These are phyloP conservation scores for Candida takata DNA, from an alignment of 805 yeast genomes.

Conservation along the genomic window DNA sequence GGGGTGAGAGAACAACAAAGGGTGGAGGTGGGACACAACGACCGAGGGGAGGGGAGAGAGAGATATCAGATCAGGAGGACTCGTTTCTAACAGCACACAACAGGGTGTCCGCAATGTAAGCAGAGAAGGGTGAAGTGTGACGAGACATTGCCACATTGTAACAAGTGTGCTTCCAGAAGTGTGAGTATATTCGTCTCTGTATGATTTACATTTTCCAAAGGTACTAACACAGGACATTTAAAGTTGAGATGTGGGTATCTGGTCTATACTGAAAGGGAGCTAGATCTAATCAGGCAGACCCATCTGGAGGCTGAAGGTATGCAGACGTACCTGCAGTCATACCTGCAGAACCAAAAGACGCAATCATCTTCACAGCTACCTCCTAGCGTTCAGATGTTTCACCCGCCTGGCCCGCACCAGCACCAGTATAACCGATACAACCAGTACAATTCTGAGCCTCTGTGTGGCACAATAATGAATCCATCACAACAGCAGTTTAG, in stretches of 20 bases:
- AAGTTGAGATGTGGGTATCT: slow-evolving; percentile 15
- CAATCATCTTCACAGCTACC: background rate
- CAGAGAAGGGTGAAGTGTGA: slow-evolving; percentile 56
- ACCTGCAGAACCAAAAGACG: background rate
- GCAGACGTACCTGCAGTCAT: background rate
- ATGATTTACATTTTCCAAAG: background rate
- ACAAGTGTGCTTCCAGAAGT: slow-evolving; percentile 33
- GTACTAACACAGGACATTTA: background rate
- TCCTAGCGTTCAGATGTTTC: background rate
- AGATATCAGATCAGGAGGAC: background rate
- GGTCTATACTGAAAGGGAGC: slow-evolving; percentile 11
- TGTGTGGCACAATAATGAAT: too few relatives aligned
- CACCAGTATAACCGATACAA: background rate
- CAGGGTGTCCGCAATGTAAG: slow-evolving; percentile 64
- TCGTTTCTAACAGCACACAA: slow-evolving; percentile 4
- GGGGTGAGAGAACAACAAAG: too few relatives aligned
- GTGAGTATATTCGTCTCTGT: slow-evolving; percentile 9
- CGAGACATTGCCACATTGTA: slow-evolving; percentile 49
- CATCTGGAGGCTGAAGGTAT: slow-evolving; percentile 9
- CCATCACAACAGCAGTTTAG: background rate
- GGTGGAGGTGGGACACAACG: too few relatives aligned
- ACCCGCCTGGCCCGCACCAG: background rate
- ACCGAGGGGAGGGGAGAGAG: too few relatives aligned
- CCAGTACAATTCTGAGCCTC: too few relatives aligned
- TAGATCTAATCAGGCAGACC: slow-evolving; percentile 8